Conservation (phyloP, 331 rosid genomes). For the Phaseolus coccineus region DNA sequence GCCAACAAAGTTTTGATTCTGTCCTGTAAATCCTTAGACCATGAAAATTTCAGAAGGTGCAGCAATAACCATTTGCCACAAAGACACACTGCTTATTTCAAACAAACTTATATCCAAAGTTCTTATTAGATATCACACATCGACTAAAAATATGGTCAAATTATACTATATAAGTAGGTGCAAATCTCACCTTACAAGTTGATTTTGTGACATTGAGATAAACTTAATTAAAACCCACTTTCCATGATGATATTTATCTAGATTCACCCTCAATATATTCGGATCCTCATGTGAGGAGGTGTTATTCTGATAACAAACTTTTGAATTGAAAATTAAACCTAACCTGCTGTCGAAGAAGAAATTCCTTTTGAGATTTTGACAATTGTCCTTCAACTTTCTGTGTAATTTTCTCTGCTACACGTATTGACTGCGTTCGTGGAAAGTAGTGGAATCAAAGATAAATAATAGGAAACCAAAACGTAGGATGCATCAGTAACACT, state of each 20-base stretch:
- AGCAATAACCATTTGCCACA: conserved; percentile 27
- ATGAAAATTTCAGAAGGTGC: conserved; percentile 16
- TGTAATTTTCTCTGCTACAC: conserved; percentile 98
- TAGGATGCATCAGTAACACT: conserved; percentile 25
- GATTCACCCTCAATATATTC: too few relatives aligned
- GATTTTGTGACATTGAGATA: too few relatives aligned
- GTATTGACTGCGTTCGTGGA: conserved; percentile 80
- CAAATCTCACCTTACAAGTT: too few relatives aligned
- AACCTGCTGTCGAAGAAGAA: conserved; percentile 99
- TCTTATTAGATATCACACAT: too few relatives aligned
- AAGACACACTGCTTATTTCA: conserved; percentile 16
- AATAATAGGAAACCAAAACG: conserved; percentile 27
- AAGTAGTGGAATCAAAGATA: conserved; percentile 49
- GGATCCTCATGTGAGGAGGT: too few relatives aligned
- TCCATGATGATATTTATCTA: too few relatives aligned
- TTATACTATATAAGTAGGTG: too few relatives aligned
- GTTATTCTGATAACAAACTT: neutral
- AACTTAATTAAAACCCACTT: too few relatives aligned
- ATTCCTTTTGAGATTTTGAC: conserved; percentile 97
- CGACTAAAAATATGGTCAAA: too few relatives aligned
- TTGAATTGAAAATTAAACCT: conserved; percentile 17
- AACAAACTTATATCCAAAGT: conserved; percentile 8
- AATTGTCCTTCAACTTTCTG: conserved; percentile 98
- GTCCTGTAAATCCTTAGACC: conserved; percentile 19
- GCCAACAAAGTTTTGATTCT: neutral